Percentiles rank a stretch among this genome's conserved stretches.
phyloP scores from a whole-genome alignment of 2,329 filamentous ascomycete species.

The Colletotrichum simmondsii region DNA sequence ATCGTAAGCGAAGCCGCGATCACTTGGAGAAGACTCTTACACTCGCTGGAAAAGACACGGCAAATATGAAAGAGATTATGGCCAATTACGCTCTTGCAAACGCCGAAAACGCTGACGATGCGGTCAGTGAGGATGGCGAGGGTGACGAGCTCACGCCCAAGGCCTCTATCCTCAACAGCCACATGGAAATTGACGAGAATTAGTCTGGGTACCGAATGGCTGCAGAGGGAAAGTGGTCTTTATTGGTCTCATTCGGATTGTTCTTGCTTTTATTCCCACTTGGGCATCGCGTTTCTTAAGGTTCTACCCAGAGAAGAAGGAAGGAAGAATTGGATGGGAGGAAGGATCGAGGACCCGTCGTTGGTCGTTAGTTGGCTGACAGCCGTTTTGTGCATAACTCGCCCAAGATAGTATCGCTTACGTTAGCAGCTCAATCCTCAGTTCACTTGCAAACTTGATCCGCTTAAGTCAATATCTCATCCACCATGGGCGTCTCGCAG shows the following conservation, averaged over 20 bases:
- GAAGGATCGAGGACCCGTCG: background rate
- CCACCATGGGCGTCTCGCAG: conserved; percentile 9
- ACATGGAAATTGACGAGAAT: conserved; percentile 20
- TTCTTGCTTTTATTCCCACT: background rate
- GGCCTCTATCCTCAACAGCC: conserved; percentile 27
- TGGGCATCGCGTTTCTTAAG: background rate
- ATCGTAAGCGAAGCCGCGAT: conserved; percentile 17
- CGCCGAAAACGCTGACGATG: background rate
- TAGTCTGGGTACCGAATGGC: background rate
- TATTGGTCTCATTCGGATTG: no score
- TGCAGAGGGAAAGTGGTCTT: background rate
- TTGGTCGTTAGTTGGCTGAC: background rate
- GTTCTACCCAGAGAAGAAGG: background rate
- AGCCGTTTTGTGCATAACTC: background rate
- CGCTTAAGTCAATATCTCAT: conserved; percentile 12
- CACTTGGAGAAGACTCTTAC: conserved; percentile 26
- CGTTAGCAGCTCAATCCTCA: background rate
- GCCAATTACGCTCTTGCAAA: background rate
- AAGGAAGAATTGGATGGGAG: no score
- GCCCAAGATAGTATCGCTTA: background rate
- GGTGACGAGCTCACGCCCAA: conserved; percentile 22
- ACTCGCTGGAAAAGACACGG: conserved; percentile 29
- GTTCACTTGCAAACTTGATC: background rate
- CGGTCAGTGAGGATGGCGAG: background rate
- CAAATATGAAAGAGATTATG: conserved; percentile 29